Evolutionary conservation across 139 green algal genomes (phyloP), one percentile per base, ranked within the genome.

Genomic region (Chlorella vulgaris): DNA sequence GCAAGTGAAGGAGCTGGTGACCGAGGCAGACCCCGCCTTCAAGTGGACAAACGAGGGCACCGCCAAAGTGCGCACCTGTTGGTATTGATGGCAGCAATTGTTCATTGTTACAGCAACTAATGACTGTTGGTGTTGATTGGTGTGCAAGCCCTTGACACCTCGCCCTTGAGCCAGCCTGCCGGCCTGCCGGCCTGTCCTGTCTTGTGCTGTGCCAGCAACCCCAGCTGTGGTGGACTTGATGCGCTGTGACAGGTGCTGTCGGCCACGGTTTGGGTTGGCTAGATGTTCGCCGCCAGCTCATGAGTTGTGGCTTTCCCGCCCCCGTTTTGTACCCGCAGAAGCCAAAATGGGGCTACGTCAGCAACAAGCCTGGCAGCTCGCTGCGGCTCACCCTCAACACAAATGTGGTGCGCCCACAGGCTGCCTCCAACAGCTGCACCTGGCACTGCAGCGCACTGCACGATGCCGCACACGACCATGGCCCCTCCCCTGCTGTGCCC

Each of bases 311-410:
- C n/a, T n/a, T n/a, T n/a, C n/a, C n/a, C n/a, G n/a, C n/a, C n/a
- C n/a, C n/a, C n/a, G n/a, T n/a, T n/a, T 58, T 15, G 10, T 58
- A 58, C 47, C 13, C 15, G 55, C 55, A 65, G 55, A 70, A 70
- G 63, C 63, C 31, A 8, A 70, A 70, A 19, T 70, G 63, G 63
- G 63, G 63, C 10, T 47, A 47, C 10, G 63, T 70, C n/a, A 42
- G 31, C 31, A 70, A 28, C 10, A 5, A 40, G 63, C 31, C 63
- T 10, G 33, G 33, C 63, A 47, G 31, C 31, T 47, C 63, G 18
- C 31, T 42, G 22, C 8, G 10, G 10, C 4, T 40, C 29, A 70
- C 31, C 18, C n/a, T 70, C n/a, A 70, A 40, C n/a, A 70, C 63
- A 10, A 70, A 28, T 4, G 31, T 47, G 63, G 63, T 70, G 29